phyloP scores from a whole-genome alignment of 2,329 filamentous ascomycete genomes.

The Lizonia empirigonia region DNA sequence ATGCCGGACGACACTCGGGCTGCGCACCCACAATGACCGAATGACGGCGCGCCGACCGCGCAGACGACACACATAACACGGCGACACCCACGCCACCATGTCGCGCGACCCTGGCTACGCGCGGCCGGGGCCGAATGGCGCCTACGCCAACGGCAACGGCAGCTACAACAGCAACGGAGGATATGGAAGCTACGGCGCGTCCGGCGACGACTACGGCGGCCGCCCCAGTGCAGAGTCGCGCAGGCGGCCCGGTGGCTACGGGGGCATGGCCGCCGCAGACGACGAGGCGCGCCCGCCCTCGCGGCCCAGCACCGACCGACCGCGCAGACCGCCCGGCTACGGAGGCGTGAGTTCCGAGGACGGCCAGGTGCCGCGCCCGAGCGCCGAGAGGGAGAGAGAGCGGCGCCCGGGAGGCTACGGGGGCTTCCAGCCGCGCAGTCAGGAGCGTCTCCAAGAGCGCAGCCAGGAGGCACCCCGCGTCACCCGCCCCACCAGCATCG shows the following conservation, averaged over 20 bases:
- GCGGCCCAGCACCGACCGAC: constrained; percentile 32
- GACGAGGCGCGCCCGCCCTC: constrained; percentile 24
- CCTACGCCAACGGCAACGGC: constrained; percentile 45
- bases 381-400: constrained; percentile 29
- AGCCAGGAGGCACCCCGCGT: constrained; percentile 38
- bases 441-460: constrained; percentile 31
- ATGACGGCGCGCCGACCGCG: constrained; percentile 8
- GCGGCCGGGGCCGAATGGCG: constrained; percentile 42
- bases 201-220: constrained; percentile 21
- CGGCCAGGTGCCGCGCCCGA: constrained; percentile 26
- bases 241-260: constrained; percentile 41
- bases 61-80: constrained; percentile 7
- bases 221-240: constrained; percentile 39
- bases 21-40: constrained; percentile 11
- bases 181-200: constrained; percentile 30
- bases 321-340: constrained; percentile 35
- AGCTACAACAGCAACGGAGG: constrained; percentile 29
- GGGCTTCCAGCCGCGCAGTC: constrained; percentile 32
- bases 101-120: constrained; percentile 44
- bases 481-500: constrained; percentile 48
- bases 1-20: constrained; percentile 14
- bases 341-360: constrained; percentile 38
- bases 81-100: constrained; percentile 34
- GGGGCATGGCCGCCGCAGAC: constrained; percentile 27
- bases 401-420: constrained; percentile 35